Percentiles rank a stretch among this genome's conserved stretches.
phyloP scores from a whole-genome alignment of 2,329 filamentous ascomycete genomes.

The Monosporascus sp. region DNA sequence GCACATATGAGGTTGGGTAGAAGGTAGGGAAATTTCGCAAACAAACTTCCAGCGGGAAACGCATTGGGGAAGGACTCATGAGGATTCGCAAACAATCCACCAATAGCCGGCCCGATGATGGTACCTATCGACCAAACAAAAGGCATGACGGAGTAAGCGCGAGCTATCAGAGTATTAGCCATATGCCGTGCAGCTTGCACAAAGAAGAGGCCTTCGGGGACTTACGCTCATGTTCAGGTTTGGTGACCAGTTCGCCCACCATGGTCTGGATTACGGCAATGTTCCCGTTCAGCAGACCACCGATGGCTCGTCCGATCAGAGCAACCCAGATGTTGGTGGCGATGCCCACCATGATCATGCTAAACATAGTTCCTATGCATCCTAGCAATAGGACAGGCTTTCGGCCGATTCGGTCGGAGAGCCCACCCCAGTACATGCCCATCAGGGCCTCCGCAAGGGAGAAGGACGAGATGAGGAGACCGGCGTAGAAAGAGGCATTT shows the following conservation, averaged over 20 bases:
- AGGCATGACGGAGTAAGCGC: conserved; percentile 87
- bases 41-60: conserved; percentile 64
- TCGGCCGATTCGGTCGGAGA: conserved; percentile 76
- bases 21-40: conserved; percentile 76
- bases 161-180: conserved; percentile 43
- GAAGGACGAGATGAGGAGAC: conserved; percentile 81
- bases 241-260: conserved; percentile 81
- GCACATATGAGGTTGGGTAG: conserved; percentile 86
- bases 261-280: conserved; percentile 89
- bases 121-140: conserved; percentile 91
- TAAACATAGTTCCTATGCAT: conserved; percentile 75
- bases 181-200: background rate
- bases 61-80: conserved; percentile 63
- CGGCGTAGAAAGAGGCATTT: conserved; percentile 83
- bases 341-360: conserved; percentile 77
- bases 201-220: conserved; percentile 13
- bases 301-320: conserved; percentile 67
- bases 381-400: conserved; percentile 82
- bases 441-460: conserved; percentile 76
- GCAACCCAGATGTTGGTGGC: conserved; percentile 81
- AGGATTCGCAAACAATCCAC: conserved; percentile 79
- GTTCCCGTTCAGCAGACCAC: conserved; percentile 84
- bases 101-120: conserved; percentile 82
- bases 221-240: conserved; percentile 80
- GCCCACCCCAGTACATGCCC: conserved; percentile 80